Base-by-base conservation (phyloP, 1,284 basidiomycete species). In the Acaromyces ingoldii region DNA sequence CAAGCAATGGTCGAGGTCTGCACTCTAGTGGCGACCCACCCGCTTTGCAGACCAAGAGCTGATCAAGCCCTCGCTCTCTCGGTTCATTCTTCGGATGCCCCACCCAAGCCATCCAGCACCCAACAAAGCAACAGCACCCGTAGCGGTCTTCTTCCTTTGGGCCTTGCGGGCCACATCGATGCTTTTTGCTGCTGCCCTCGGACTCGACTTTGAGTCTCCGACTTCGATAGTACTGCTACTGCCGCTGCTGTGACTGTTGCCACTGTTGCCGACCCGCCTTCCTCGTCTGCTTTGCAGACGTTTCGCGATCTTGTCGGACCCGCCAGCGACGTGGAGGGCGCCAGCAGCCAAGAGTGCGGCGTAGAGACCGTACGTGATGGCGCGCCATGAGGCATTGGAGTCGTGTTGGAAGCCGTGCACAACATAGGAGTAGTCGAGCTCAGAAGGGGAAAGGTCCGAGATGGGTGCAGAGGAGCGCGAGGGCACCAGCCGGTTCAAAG, bases 341-440 rank as follows among this genome's bases (percentile, higher is more conserved):
- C 55, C 56, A 6, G 63, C 56, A 15, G 28, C 51, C 24, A 61
- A 31, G n/a, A 65, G 50, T 10, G 51, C 24, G 1, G 39, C 29
- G 25, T 65, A 65, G 4, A 57, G 49, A 0, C 19, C 13, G 4
- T 37, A 21, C 47, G 50, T 51, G n/a, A 50, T 11, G 28, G 34
- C 0, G 3, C 52, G 40, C 37, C 22, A 41, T n/a, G n/a, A n/a
- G 9, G 38, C 38, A 22, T 40, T 40, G 7, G 38, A 40, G 7
- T 40, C 28, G 25, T 19, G n/a, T 17, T 3, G 19, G 13, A 65
- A 51, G 6, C 46, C 62, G 19, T 47, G 44, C 7, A 60, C 46
- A 10, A 74, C 70, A 49, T 65, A 68, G n/a, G 58, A 49, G 51
- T 67, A 60, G 26, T 72, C 71, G 2, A 72, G 56, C 39, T 69